Base-by-base conservation (phyloP, 768 basidiomycete species). In the Rubroboletus pulcherrimus region DNA sequence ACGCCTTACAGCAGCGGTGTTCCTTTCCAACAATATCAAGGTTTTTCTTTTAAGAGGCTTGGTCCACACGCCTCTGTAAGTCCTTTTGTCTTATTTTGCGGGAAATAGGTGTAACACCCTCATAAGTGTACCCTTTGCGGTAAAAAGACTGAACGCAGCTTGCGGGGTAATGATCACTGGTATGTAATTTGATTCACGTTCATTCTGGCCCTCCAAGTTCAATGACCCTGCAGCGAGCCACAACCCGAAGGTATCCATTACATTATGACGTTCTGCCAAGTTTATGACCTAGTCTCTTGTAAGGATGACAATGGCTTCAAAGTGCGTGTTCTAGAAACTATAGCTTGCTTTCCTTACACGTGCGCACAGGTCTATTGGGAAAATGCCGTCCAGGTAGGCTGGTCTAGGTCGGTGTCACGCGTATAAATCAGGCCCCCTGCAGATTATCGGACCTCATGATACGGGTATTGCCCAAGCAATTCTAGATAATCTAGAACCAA, bases 101-200 rank as follows among this genome's bases (percentile, higher is more conserved):
- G n/a, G 31, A 19, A 42, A 50, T 19, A n/a, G 26, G 24, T 31
- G 31, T 59, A 37, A 56, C 17, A 17, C 45, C 48, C 50, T 39
- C 40, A n/a, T 7, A 59, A 92, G 91, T 69, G 90, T 93, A 2
- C 93, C 93, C 0, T 94, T 92, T 68, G 79, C 81, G 29, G 79
- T 93, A 14, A 84, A 83, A 61, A 74, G 70, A 49, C 65, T 91
- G 44, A 74, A 74, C 11, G 91, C 92, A 4, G 85, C 87, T 2
- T 87, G 87, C 56, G 93, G 93, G 19, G 83, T 94, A 3, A 95
- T 95, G 93, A 88, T 95, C 48, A 95, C 93, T 60, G 91, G 89
- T 85, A 46, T 40, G 73, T 63, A 17, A 37, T 37, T 35, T n/a
- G 34, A n/a, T 34, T 6, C 15, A 51, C 56, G 15, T 42, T 44